These are phyloP conservation scores for Suillus lakei DNA, from an alignment of 768 basidiomycete species.

Conservation along the genomic window DNA sequence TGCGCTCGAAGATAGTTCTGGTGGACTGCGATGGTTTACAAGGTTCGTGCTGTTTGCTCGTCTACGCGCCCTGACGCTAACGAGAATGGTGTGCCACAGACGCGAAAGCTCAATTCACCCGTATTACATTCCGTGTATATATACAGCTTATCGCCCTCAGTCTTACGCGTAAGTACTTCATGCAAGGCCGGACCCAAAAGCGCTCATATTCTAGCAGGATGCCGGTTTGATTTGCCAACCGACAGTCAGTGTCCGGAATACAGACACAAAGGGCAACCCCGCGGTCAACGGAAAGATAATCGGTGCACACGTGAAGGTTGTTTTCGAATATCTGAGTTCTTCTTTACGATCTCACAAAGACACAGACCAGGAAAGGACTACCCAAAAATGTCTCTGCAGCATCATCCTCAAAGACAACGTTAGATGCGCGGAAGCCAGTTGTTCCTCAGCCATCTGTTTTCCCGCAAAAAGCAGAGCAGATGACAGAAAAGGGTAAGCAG, in stretches of 20 bases:
- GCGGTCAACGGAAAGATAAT: conserved; percentile 49
- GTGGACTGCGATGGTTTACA: conserved; percentile 70
- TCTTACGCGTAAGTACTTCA: conserved; percentile 52
- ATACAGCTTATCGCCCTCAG: conserved; percentile 74
- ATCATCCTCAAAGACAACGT: conserved; percentile 52
- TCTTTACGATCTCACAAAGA: neutral
- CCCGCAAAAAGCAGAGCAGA: conserved; percentile 16
- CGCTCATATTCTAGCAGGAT: conserved; percentile 40
- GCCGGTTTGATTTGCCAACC: conserved; percentile 45
- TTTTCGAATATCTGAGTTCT: neutral
- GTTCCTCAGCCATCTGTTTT: conserved; percentile 4
- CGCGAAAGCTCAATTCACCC: conserved; percentile 55
- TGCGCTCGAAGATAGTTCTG: conserved; percentile 55
- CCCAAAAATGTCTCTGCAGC: conserved; percentile 21
- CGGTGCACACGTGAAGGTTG: conserved; percentile 51
- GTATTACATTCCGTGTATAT: conserved; percentile 63
- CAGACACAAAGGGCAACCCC: conserved; percentile 35
- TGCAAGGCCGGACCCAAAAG: neutral
- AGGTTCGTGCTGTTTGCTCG: conserved; percentile 44
- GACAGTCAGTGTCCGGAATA: conserved; percentile 32
- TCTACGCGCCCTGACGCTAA: too few relatives aligned
- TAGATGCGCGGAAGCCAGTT: conserved; percentile 29
- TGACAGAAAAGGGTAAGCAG: conserved; percentile 27
- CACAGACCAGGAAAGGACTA: neutral
- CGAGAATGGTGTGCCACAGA: conserved; percentile 37